Evolutionary conservation across 2,329 filamentous ascomycete genomes (phyloP).

Genomic region (Fusarium buxicola): DNA sequence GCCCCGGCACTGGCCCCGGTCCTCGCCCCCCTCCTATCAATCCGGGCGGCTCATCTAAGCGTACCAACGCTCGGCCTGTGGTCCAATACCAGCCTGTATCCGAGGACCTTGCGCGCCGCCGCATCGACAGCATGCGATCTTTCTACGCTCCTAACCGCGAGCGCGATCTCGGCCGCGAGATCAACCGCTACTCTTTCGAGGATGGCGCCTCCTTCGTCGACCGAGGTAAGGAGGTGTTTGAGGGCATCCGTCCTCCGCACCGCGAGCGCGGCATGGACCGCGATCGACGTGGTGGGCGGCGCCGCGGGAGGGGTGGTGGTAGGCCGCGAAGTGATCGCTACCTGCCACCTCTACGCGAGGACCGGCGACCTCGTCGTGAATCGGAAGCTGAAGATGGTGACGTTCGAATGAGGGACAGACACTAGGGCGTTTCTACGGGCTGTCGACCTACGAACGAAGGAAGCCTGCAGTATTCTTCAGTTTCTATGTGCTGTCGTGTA

Average conservation of each 20-base stretch:
- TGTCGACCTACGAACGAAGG: neutral
- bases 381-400: slow-evolving; percentile 25
- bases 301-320: slow-evolving; percentile 46
- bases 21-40: slow-evolving; percentile 37
- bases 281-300: slow-evolving; percentile 52
- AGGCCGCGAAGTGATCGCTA: slow-evolving; percentile 51
- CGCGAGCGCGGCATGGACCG: slow-evolving; percentile 56
- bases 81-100: slow-evolving; percentile 69
- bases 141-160: slow-evolving; percentile 58
- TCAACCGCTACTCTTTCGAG: slow-evolving; percentile 80
- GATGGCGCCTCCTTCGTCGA: slow-evolving; percentile 75
- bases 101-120: slow-evolving; percentile 70
- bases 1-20: slow-evolving; percentile 48
- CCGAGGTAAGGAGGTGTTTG: slow-evolving; percentile 76
- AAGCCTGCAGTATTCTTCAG: neutral
- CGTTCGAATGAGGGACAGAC: slow-evolving; percentile 25
- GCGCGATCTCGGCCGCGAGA: slow-evolving; percentile 59
- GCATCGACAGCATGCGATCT: slow-evolving; percentile 68
- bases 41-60: slow-evolving; percentile 41
- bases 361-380: slow-evolving; percentile 23
- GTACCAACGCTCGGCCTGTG: slow-evolving; percentile 57
- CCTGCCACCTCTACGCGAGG: slow-evolving; percentile 41
- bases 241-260: slow-evolving; percentile 71
- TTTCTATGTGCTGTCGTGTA: neutral
- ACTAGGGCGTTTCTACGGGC: neutral